Evolutionary conservation across 83 land plant genomes (phyloP).

Genomic region (Picea abies): DNA sequence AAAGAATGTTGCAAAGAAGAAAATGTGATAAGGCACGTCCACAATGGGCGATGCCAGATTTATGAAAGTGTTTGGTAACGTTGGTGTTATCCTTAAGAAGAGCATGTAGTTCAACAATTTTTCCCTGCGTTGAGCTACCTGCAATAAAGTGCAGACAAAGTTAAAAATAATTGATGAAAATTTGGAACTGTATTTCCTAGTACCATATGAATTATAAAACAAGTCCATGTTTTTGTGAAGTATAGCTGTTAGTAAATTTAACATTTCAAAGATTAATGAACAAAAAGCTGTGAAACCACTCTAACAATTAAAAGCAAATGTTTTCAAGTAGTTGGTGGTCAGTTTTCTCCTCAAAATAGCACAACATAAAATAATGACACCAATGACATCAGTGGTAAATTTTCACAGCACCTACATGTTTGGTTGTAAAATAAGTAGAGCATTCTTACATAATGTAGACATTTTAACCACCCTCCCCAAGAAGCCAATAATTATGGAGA

Average conservation of each 20-base stretch:
- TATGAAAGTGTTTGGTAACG: slow-evolving; percentile 91
- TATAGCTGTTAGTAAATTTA: background rate
- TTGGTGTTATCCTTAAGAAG: slow-evolving; percentile 86
- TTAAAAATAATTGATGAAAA: background rate
- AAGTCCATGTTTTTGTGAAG: background rate
- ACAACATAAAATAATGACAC: background rate
- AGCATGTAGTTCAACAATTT: slow-evolving; percentile 92
- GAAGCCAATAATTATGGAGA: background rate
- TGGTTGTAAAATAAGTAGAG: background rate
- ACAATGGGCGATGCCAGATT: slow-evolving; percentile 95
- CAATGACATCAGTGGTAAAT: background rate
- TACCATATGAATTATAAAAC: background rate
- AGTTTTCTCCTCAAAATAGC: too few species aligned
- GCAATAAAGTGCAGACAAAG: slow-evolving; percentile 22
- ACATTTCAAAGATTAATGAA: background rate
- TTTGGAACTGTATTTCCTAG: background rate
- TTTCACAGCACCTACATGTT: background rate
- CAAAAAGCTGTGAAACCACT: background rate
- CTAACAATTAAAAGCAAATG: too few species aligned
- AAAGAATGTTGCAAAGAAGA: slow-evolving; percentile 75
- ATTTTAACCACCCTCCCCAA: background rate
- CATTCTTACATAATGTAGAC: background rate
- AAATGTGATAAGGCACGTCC: slow-evolving; percentile 81
- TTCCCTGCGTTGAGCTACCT: slow-evolving; percentile 85
- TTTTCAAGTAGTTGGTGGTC: too few species aligned